phyloP scores from a whole-genome alignment of 805 yeast genomes.

The Wickerhamomyces mucosus region DNA sequence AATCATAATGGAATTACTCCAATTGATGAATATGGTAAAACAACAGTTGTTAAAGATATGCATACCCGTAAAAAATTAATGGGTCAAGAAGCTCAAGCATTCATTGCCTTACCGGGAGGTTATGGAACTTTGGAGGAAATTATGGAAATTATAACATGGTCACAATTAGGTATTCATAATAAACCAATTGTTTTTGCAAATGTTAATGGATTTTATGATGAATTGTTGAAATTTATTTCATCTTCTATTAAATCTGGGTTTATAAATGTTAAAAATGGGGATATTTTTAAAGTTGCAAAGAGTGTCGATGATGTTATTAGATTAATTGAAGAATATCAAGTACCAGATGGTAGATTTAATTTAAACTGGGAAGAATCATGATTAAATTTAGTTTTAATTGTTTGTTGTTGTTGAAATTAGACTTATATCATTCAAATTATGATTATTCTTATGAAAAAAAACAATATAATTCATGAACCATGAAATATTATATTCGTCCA shows the following conservation, averaged over 20 bases:
- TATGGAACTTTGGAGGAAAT: slow-evolving; percentile 85
- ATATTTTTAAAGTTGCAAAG: slow-evolving; percentile 58
- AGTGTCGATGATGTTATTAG: slow-evolving; percentile 61
- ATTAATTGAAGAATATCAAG: slow-evolving; percentile 47
- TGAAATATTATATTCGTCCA: no score
- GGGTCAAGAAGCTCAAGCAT: slow-evolving; percentile 82
- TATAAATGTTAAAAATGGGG: slow-evolving; percentile 55
- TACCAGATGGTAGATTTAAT: slow-evolving; percentile 67
- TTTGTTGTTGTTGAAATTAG: no score
- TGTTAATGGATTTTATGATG: slow-evolving; percentile 72
- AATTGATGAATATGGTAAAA: slow-evolving; percentile 54
- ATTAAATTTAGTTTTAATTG: no score
- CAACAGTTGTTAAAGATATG: slow-evolving; percentile 80
- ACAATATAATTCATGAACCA: no score
- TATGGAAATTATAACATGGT: slow-evolving; percentile 88
- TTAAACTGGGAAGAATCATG: slow-evolving; percentile 48
- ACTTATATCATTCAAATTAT: no score
- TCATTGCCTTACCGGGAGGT: slow-evolving; percentile 88
- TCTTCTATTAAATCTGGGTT: slow-evolving; percentile 58
- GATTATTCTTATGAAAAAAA: no score
- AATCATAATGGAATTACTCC: slow-evolving; percentile 62
- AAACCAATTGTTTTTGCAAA: slow-evolving; percentile 76
- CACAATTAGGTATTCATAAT: slow-evolving; percentile 76
- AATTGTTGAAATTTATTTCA: slow-evolving; percentile 49
- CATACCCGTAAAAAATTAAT: slow-evolving; percentile 80